These are phyloP conservation scores for Cutaneotrichosporon arboriforme DNA, from an alignment of 1,284 basidiomycete genomes.

Conservation along the genomic window DNA sequence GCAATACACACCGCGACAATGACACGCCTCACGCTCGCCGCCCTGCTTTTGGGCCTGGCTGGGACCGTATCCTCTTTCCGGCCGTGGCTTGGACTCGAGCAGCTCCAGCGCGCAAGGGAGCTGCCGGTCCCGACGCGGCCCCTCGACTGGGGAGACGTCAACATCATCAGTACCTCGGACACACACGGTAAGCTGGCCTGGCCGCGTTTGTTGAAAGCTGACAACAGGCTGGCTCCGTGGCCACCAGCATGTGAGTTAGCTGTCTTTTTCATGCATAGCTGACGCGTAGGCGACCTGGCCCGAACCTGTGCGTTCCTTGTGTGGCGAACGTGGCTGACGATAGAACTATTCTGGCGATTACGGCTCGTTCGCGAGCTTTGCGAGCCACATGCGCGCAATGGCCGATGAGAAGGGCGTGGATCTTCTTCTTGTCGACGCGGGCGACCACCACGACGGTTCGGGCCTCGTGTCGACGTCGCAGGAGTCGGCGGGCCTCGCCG, in stretches of 20 bases:
- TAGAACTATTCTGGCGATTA: constrained; percentile 58
- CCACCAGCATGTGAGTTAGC: constrained; percentile 47
- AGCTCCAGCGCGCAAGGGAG: not conserved
- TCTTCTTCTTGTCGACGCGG: constrained; percentile 43
- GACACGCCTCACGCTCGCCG: not conserved
- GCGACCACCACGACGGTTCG: constrained; percentile 68
- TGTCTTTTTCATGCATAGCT: constrained; percentile 5
- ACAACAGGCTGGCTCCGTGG: constrained; percentile 43
- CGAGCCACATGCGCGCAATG: constrained; percentile 69
- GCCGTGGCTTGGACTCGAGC: not conserved
- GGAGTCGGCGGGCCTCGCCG: constrained; percentile 63
- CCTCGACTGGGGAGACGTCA: constrained; percentile 46
- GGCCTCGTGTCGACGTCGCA: constrained; percentile 30
- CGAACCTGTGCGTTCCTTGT: constrained; percentile 38
- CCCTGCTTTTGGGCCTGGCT: not conserved
- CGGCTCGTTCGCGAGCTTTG: constrained; percentile 75
- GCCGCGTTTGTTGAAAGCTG: not conserved
- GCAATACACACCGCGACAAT: not conserved
- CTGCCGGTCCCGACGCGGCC: constrained; percentile 36
- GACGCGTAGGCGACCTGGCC: constrained; percentile 46
- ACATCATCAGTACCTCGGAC: constrained; percentile 46
- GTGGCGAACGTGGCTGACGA: not conserved
- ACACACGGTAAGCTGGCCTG: constrained; percentile 37
- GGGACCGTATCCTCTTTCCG: not conserved
- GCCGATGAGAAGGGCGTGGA: constrained; percentile 50